phyloP scores from a whole-genome alignment of 768 basidiomycete species.

The Auricularia cornea region DNA sequence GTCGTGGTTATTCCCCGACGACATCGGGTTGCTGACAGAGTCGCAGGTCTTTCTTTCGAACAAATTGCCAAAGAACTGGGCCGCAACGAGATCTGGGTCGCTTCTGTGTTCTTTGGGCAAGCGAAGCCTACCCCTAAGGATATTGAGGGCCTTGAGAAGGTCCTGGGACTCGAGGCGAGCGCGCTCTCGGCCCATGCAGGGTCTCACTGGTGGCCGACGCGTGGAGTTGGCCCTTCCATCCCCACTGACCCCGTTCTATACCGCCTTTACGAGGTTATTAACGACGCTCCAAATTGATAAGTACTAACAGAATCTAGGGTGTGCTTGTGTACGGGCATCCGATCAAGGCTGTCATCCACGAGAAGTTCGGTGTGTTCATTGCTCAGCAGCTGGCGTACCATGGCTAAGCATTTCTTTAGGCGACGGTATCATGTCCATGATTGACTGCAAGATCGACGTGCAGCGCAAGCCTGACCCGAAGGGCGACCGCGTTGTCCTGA shows the following conservation, averaged over 20 bases:
- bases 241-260: conserved; percentile 77
- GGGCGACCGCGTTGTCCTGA: conserved; percentile 70
- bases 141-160: conserved; percentile 39
- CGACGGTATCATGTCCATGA: conserved; percentile 86
- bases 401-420: conserved; percentile 60
- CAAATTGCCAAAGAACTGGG: conserved; percentile 55
- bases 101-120: conserved; percentile 76
- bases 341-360: conserved; percentile 75
- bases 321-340: conserved; percentile 71
- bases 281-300: neutral
- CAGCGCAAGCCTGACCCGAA: conserved; percentile 65
- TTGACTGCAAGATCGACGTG: conserved; percentile 67
- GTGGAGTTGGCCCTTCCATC: conserved; percentile 59
- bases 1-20: neutral
- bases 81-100: conserved; percentile 76
- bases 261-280: conserved; percentile 64
- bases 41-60: conserved; percentile 57
- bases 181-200: conserved; percentile 42
- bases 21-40: neutral
- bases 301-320: conserved; percentile 30
- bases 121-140: conserved; percentile 62
- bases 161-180: conserved; percentile 39
- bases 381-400: neutral
- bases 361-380: conserved; percentile 40
- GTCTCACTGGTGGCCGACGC: conserved; percentile 65